Percentiles rank a stretch among this genome's conserved stretches.
Conservation (phyloP, 169 alveolate genomes). For the Babesia bigemina region DNA sequence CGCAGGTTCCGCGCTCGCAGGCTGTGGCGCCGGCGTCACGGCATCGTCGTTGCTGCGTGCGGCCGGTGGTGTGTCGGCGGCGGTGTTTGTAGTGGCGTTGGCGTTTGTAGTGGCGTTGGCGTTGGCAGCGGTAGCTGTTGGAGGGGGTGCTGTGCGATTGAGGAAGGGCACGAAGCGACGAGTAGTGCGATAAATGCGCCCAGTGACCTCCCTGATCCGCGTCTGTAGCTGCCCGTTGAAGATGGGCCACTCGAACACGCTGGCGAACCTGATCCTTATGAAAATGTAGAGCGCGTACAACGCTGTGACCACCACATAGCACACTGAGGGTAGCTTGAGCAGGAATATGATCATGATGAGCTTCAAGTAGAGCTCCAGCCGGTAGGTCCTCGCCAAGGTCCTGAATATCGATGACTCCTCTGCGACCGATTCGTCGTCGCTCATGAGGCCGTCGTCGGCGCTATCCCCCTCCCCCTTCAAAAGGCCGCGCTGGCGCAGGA, state of each 20-base stretch:
- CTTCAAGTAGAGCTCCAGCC: slow-evolving; percentile 50
- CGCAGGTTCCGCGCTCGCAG: neutral
- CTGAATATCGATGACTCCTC: slow-evolving; percentile 8
- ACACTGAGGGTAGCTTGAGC: slow-evolving; percentile 48
- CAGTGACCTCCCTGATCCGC: neutral
- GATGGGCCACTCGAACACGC: neutral
- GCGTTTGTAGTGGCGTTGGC: too few species aligned
- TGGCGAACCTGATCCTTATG: neutral
- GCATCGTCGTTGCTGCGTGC: neutral
- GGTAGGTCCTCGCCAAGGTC: slow-evolving; percentile 23
- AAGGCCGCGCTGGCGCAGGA: slow-evolving; percentile 6
- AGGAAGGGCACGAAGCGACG: neutral
- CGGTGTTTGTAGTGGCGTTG: too few species aligned
- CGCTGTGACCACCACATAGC: slow-evolving; percentile 28
- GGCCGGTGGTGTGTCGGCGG: neutral
- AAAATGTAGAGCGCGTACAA: slow-evolving; percentile 37
- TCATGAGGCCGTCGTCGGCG: neutral
- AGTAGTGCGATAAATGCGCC: slow-evolving; percentile 3
- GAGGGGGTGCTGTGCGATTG: neutral
- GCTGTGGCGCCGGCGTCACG: neutral
- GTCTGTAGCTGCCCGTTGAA: neutral
- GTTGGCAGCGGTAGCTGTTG: neutral
- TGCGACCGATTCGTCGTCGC: neutral
- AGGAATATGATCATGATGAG: slow-evolving; percentile 45
- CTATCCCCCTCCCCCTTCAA: slow-evolving; percentile 4